A percentile compares a stretch with the other conserved stretches of the same genome.
phyloP scores from a whole-genome alignment of 768 basidiomycete genomes.

The Hypholoma sublateritium region DNA sequence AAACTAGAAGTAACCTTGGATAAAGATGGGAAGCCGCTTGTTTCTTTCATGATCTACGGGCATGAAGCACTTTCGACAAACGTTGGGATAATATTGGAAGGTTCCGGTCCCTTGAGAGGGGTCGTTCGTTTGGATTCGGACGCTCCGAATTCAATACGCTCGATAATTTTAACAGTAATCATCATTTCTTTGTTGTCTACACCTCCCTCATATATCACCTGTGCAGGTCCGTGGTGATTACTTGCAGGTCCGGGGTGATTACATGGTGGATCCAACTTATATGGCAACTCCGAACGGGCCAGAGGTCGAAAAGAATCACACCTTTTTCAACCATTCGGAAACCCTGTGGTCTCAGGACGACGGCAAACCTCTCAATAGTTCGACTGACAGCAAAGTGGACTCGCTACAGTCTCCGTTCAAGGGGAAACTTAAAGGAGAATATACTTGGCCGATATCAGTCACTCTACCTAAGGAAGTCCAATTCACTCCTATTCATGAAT shows the following conservation, averaged over 20 bases:
- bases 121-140: too few species aligned
- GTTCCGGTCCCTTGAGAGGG: too few species aligned
- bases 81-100: too few species aligned
- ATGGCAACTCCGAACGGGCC: too few species aligned
- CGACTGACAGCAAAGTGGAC: not conserved
- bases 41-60: too few species aligned
- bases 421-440: conserved; percentile 34
- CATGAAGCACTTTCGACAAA: too few species aligned
- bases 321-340: conserved; percentile 32
- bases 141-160: too few species aligned
- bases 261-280: too few species aligned
- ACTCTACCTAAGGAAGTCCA: conserved; percentile 35
- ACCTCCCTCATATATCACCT: not conserved
- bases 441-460: conserved; percentile 37
- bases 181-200: not conserved
- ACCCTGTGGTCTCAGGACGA: conserved; percentile 38
- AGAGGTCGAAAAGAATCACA: not conserved
- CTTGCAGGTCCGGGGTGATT: not conserved
- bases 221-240: not conserved
- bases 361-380: conserved; percentile 21
- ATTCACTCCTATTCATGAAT: conserved; percentile 12
- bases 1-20: too few species aligned
- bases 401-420: conserved; percentile 10
- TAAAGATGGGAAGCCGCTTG: too few species aligned
- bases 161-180: too few species aligned